Base-by-base conservation (phyloP, 2,329 filamentous ascomycete genomes). In the Fusarium sp. region DNA sequence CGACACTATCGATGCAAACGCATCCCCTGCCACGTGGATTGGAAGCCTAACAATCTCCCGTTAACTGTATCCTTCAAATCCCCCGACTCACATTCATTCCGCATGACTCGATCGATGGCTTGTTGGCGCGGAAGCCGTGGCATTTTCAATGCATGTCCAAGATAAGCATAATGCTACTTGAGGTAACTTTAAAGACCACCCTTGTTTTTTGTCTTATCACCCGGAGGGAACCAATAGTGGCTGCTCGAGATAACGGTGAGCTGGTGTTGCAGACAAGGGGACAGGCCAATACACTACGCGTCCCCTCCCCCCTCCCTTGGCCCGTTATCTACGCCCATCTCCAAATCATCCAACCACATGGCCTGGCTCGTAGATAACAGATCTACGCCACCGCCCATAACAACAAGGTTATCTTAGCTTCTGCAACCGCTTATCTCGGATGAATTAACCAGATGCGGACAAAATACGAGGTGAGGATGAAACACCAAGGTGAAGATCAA, bases 361-460 rank as follows among this genome's bases (percentile, higher is more conserved):
- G 35, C 46, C 42, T 20, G 24, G 5, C 22, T 31, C 11, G 57
- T 35, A 73, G 70, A 73, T 73, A 73, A 73, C 62, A 44, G 40
- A 62, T 64, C 57, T 38, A 38, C 36, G 70, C 70, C 67, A 64
- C 63, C 35, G 17, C 17, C 5, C 49, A 29, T 5, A 29, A 29
- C 53, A 51, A 29, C 27, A 16, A 51, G n/a, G 40, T 71, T 73
- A 68, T 73, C 70, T 63, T 35, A 22, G 29, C 22, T 20, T 20
- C 40, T 35, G 16, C n/a, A 29, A 16, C 46, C 46, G 40, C 67
- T 73, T 73, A 73, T 73, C 70, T 71, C 70, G 70, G 42, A 16
- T 51, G 12, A 22, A 9, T 62, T 73, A 44, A 40, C 71, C 70
- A 14, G 36, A 73, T 73, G 58, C 11, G 51, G 71, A 9, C 49